phyloP scores from a whole-genome alignment of 768 basidiomycete genomes.

The Phaeolepiota aurea region DNA sequence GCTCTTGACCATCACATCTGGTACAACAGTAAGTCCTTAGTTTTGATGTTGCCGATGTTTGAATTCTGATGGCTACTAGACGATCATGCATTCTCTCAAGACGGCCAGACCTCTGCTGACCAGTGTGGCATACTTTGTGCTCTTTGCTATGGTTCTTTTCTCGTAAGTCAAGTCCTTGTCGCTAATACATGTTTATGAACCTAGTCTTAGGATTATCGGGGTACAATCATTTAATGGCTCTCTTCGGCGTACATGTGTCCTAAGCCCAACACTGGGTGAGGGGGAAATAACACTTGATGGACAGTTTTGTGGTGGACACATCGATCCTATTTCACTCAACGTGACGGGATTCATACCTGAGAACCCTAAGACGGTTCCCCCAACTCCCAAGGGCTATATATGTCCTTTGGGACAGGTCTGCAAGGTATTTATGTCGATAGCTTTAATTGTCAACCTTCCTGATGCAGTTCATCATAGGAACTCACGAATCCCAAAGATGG shows the following conservation, averaged over 20 bases:
- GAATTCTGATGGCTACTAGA: constrained; percentile 17
- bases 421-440: constrained; percentile 31
- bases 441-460: neutral
- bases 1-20: constrained; percentile 79
- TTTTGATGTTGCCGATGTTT: too few relatives aligned
- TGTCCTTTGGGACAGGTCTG: constrained; percentile 87
- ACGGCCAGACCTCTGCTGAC: constrained; percentile 84
- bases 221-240: constrained; percentile 91
- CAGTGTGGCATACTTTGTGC: constrained; percentile 83
- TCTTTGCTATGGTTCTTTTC: constrained; percentile 85
- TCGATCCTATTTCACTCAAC: constrained; percentile 50
- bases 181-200: constrained; percentile 1
- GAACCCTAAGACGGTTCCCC: constrained; percentile 14
- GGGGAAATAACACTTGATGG: constrained; percentile 29
- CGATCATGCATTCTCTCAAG: constrained; percentile 90
- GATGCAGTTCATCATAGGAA: constrained; percentile 32
- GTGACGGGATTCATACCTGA: constrained; percentile 26
- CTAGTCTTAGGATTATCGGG: constrained; percentile 67
- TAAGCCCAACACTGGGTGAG: constrained; percentile 49
- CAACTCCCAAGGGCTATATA: constrained; percentile 71
- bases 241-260: constrained; percentile 53
- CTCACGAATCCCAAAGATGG: constrained; percentile 54
- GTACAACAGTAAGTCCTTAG: constrained; percentile 78
- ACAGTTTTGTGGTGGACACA: constrained; percentile 76
- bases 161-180: constrained; percentile 42